phyloP scores from a whole-genome alignment of 495 filamentous ascomycete species.

The Neurospora cerealis region DNA sequence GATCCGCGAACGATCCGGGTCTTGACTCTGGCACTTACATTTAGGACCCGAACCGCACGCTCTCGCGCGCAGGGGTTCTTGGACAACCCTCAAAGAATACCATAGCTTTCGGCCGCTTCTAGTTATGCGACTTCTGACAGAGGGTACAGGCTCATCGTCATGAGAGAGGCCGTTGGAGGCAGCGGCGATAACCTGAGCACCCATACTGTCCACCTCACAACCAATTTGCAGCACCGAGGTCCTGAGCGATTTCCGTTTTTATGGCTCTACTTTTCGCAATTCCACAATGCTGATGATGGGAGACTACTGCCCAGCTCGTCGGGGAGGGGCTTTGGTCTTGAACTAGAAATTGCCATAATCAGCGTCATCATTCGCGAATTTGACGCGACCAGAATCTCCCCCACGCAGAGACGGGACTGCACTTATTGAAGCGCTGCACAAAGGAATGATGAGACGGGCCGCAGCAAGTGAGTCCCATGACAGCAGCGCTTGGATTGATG shows the following conservation, averaged over 20 bases:
- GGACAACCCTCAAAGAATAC: constrained; percentile 78
- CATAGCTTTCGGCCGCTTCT: constrained; percentile 71
- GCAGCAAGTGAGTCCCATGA: not conserved
- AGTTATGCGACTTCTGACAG: constrained; percentile 46
- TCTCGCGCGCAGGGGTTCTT: constrained; percentile 91
- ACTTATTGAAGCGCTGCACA: not conserved
- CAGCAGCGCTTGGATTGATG: not conserved
- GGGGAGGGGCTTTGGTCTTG: not conserved
- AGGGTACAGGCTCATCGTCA: constrained; percentile 5
- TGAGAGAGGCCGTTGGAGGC: constrained; percentile 19
- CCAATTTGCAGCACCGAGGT: not conserved
- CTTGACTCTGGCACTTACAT: constrained; percentile 46
- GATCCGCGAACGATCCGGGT: constrained; percentile 1
- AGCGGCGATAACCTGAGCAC: constrained; percentile 19
- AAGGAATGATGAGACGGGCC: not conserved
- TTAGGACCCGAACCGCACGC: constrained; percentile 94
- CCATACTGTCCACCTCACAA: constrained; percentile 13
- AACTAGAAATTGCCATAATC: not conserved
- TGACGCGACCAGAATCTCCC: not conserved
- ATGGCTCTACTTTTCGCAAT: not conserved
- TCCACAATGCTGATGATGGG: not conserved
- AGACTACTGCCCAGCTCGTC: not conserved
- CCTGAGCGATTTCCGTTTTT: not conserved
- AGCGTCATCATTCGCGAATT: not conserved
- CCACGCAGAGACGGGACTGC: not conserved